Evolutionary conservation across 768 basidiomycete genomes (phyloP), one percentile per base, ranked within the genome.

Genomic region (Clitopilus passeckerianus): DNA sequence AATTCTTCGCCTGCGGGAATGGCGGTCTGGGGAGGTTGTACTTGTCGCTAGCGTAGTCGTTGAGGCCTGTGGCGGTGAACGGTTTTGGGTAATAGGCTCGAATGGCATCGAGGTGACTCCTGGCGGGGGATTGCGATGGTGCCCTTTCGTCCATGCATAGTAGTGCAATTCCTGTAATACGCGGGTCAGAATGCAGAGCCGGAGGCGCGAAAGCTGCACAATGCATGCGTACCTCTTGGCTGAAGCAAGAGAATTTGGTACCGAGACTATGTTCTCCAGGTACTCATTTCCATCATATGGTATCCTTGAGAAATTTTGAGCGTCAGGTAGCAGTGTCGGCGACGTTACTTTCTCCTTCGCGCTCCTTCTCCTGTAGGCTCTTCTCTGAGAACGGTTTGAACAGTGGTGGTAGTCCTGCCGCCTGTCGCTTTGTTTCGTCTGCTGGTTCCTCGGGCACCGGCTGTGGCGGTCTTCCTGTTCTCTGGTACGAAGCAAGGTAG

Each of bases 401-500:
- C 16, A 81, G 70, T 0, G 80, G 80, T 0, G 82, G 77, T 0
- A 87, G 74, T 34, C 77, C 75, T 20, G 83, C 66, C 0, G 79
- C 73, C 10, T 69, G 61, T 8, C 86, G 80, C 35, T 75, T 74
- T n/a, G 59, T 64, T 1, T 76, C 72, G 18, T 74, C 75, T n/a
- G 73, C 68, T 0, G 86, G 86, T 2, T 74, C 67, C 56, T 71
- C 74, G 0, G 84, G 81, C 35, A 75, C 76, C 8, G 85, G 83
- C 15, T 56, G 64, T 3, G 86, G 86, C 5, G 80, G 75, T 41
- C 70, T 65, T 15, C 80, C 77, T 0, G 82, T 82, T 0, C 76
- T 62, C 27, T 63, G 67, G 63, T 83, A 86, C 0, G 81, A 75
- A 20, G 68, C 69, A 27, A 85, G 61, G 62, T 88, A 88, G 66